phyloP scores from a whole-genome alignment of 2,329 filamentous ascomycete species.

The Xylaria sp. region DNA sequence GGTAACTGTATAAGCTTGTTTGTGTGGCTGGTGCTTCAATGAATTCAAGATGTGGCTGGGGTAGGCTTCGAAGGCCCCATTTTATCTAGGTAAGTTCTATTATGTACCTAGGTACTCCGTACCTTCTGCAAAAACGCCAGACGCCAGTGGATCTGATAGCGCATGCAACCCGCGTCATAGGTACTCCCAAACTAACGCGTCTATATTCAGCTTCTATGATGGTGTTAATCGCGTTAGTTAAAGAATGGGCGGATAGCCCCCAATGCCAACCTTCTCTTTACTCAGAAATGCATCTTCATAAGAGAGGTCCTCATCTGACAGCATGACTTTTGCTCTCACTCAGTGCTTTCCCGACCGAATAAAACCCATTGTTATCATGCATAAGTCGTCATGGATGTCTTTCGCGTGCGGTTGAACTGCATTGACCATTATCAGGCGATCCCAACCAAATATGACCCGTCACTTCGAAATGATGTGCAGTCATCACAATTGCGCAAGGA shows the following conservation, averaged over 20 bases:
- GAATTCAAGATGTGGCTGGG: slow-evolving; percentile 24
- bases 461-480: slow-evolving; percentile 73
- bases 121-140: neutral
- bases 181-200: slow-evolving; percentile 31
- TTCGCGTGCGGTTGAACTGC: slow-evolving; percentile 93
- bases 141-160: slow-evolving; percentile 33
- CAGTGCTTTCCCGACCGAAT: neutral
- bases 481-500: slow-evolving; percentile 69
- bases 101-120: neutral
- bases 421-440: slow-evolving; percentile 92
- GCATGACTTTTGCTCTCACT: slow-evolving; percentile 11
- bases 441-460: slow-evolving; percentile 83
- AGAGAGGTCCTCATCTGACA: neutral
- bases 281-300: neutral
- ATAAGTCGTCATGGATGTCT: slow-evolving; percentile 68
- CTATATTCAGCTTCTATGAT: slow-evolving; percentile 9
- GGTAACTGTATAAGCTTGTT: neutral
- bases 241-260: neutral
- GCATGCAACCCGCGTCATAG: slow-evolving; percentile 36
- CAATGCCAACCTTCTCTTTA: neutral
- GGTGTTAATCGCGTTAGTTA: slow-evolving; percentile 17
- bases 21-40: slow-evolving; percentile 31
- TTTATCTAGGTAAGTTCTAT: neutral
- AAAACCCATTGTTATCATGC: slow-evolving; percentile 25
- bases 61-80: neutral